Base-by-base conservation (phyloP, 1,284 basidiomycete species). In the Pseudozyma pruni region DNA sequence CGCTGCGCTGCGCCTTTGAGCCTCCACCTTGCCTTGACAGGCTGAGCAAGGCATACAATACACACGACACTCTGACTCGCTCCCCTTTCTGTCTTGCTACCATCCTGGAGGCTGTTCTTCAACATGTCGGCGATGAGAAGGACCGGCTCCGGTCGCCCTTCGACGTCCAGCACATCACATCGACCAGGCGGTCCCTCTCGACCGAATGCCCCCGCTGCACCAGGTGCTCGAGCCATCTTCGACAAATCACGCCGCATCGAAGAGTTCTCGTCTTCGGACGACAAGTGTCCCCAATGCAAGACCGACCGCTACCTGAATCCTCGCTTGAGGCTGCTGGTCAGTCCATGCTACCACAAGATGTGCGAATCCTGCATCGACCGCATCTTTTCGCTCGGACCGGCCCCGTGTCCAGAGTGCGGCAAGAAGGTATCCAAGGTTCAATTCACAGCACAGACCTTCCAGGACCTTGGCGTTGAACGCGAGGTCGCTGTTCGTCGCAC, bases 331-430 rank as follows among this genome's bases (percentile, higher is more conserved):
- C 86, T 99, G 42, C 87, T 98, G 55, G 94, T 99, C 64, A 94
- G 93, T 79, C 80, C 78, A 88, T 99, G 96, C 83, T 99, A 98
- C 84, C 96, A 99, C 85, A 97, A 97, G 87, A 95, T 98, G 94
- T 72, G 74, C 48, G 51, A 73, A 34, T 66, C 45, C 14, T 99
- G 96, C 83, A 97, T 99, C 78, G 96, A 98, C 83, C 89, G 94
- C 8, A 84, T 98, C 42, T 99, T 96, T 83, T 94, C 93, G 1
- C 88, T 98, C 2, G 95, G 96, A 4, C 95, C 96, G 1, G 94
- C 93, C 13, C 93, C 93, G 8, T 98, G 96, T 86, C 96, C 96
- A 11, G 90, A 92, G 63, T 99, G 96, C 83, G 88, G 87, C 48
- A 91, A 90, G 75, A 89, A 91, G n/a, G 86, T 97, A 50, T 86